Conservation (phyloP, 2,329 filamentous ascomycete genomes). For the Cephalotrichum gorgonifer region DNA sequence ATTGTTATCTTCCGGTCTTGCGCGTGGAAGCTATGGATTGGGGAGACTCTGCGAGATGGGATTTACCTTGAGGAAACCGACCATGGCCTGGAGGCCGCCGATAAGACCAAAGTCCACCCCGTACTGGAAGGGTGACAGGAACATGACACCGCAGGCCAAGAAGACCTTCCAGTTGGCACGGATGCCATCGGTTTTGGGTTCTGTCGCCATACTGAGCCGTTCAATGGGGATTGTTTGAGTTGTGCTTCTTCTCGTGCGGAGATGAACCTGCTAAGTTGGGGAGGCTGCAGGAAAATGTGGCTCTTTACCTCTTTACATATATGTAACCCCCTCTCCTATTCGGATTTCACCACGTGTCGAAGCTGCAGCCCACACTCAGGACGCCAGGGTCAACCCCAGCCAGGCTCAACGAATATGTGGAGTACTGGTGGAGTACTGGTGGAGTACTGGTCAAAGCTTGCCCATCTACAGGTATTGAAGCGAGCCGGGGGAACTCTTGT, state of each 20-base stretch:
- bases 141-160: conserved; percentile 29
- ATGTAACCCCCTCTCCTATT: no score
- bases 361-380: no score
- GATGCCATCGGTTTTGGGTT: conserved; percentile 13
- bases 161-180: conserved; percentile 34
- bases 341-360: no score
- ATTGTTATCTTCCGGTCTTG: background rate
- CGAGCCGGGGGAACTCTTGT: no score
- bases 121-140: conserved; percentile 32
- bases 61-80: conserved; percentile 28
- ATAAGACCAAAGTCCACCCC: conserved; percentile 41
- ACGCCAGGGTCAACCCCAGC: no score
- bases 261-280: no score
- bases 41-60: background rate
- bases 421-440: no score
- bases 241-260: background rate
- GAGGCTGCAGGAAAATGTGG: no score
- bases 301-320: no score
- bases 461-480: no score
- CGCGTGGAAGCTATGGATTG: background rate
- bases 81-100: conserved; percentile 39
- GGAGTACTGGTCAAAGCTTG: background rate
- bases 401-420: no score
- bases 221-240: background rate
- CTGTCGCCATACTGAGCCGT: conserved; percentile 1